Evolutionary conservation across 108 stramenopile species (phyloP).

Genomic region (Bacterosira constricta): DNA sequence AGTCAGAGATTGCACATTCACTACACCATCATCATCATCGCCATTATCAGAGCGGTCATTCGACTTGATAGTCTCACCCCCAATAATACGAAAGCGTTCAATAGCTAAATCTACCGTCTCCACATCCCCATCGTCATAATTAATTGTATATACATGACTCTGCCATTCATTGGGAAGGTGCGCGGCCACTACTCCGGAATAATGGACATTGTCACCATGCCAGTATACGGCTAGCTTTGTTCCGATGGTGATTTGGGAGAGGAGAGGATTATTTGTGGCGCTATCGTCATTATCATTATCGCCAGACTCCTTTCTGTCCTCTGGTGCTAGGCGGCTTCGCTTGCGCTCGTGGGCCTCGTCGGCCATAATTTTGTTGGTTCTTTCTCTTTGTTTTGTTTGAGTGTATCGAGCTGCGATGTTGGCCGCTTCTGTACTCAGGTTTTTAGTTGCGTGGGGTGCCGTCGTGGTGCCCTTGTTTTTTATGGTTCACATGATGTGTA

Average conservation of each 20-base stretch:
- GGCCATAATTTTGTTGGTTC: no score
- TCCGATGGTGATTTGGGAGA: constrained; percentile 50
- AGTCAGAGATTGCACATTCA: not conserved
- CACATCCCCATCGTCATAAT: constrained; percentile 40
- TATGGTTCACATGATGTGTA: no score
- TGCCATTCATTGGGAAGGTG: not conserved
- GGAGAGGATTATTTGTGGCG: no score
- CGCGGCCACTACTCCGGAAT: constrained; percentile 12
- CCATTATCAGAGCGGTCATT: not conserved
- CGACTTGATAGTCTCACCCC: not conserved
- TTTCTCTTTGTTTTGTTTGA: no score
- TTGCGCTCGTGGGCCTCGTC: no score
- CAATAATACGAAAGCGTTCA: constrained; percentile 4
- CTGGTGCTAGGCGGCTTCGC: no score
- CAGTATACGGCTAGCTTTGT: constrained; percentile 46
- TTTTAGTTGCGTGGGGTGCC: no score
- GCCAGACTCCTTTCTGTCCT: no score
- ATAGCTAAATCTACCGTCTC: constrained; percentile 17
- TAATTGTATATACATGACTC: not conserved
- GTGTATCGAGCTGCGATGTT: no score
- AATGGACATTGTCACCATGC: constrained; percentile 34
- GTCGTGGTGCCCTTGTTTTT: no score
- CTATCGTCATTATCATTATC: no score
- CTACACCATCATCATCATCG: not conserved
- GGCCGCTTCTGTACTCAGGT: no score